Conservation (phyloP, 2,329 filamentous ascomycete genomes). For the Nigrospora osmanthi region DNA sequence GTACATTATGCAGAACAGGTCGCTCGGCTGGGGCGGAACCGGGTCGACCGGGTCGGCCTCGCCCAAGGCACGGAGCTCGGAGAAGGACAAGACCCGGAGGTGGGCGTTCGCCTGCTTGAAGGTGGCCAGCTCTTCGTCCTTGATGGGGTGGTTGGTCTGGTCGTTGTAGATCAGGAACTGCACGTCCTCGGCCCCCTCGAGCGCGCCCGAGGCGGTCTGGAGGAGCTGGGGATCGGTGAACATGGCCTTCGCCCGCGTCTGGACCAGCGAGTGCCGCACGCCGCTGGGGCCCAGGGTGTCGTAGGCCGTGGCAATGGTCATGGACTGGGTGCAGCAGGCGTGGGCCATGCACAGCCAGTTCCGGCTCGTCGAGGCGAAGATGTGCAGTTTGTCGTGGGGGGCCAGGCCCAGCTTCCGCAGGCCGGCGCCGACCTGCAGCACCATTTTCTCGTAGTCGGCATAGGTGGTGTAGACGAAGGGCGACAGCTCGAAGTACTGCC, state of each 20-base stretch:
- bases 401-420: constrained; percentile 67
- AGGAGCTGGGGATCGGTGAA: constrained; percentile 79
- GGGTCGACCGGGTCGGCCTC: constrained; percentile 64
- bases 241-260: constrained; percentile 75
- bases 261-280: constrained; percentile 75
- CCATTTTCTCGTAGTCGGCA: constrained; percentile 66
- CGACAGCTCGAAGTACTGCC: constrained; percentile 82
- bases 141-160: constrained; percentile 38
- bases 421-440: constrained; percentile 63
- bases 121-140: constrained; percentile 41
- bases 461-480: constrained; percentile 71
- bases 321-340: constrained; percentile 70
- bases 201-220: constrained; percentile 47
- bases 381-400: constrained; percentile 62
- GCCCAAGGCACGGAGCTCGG: constrained; percentile 48
- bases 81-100: constrained; percentile 44
- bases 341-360: constrained; percentile 83
- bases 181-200: constrained; percentile 49
- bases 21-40: constrained; percentile 63
- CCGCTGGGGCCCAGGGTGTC: constrained; percentile 83
- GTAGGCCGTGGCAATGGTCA: constrained; percentile 90
- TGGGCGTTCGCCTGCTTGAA: constrained; percentile 50
- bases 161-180: constrained; percentile 58
- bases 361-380: constrained; percentile 77
- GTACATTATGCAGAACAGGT: constrained; percentile 78